Percentiles rank a stretch among this genome's conserved stretches.
phyloP scores from a whole-genome alignment of 495 filamentous ascomycete genomes.

The Rusavskia elegans region DNA sequence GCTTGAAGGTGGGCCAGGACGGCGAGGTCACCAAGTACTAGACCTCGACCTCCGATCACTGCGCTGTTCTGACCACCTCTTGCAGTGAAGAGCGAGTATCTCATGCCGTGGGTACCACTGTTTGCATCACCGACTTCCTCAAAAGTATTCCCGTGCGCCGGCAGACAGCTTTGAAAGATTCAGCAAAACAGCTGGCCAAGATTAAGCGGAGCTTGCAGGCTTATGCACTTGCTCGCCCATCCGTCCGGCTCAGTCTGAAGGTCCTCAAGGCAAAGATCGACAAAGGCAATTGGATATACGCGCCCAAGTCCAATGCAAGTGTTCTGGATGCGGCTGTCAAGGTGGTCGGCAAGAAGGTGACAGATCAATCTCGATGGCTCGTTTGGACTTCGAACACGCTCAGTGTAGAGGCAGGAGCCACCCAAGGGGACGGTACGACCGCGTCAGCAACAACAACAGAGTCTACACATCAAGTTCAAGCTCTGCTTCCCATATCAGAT shows the following conservation, averaged over 20 bases:
- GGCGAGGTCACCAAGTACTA: constrained; percentile 33
- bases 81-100: constrained; percentile 30
- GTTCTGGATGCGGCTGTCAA: constrained; percentile 54
- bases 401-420: background rate
- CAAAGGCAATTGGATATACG: constrained; percentile 56
- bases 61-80: background rate
- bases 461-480: constrained; percentile 30
- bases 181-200: constrained; percentile 41
- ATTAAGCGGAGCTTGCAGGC: constrained; percentile 54
- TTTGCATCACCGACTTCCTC: constrained; percentile 53
- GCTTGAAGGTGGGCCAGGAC: constrained; percentile 30
- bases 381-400: constrained; percentile 10
- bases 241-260: constrained; percentile 47
- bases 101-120: constrained; percentile 65
- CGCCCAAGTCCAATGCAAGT: constrained; percentile 36
- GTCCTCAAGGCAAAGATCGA: constrained; percentile 46
- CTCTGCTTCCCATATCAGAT: constrained; percentile 23
- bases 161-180: constrained; percentile 45
- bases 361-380: constrained; percentile 34
- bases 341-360: constrained; percentile 49
- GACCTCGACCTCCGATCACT: background rate
- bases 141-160: constrained; percentile 57
- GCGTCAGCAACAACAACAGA: constrained; percentile 2
- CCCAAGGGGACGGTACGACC: background rate
- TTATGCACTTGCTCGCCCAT: constrained; percentile 59